Conservation (phyloP, 257 asterid genomes). For the Nyctanthes arbortristis region DNA sequence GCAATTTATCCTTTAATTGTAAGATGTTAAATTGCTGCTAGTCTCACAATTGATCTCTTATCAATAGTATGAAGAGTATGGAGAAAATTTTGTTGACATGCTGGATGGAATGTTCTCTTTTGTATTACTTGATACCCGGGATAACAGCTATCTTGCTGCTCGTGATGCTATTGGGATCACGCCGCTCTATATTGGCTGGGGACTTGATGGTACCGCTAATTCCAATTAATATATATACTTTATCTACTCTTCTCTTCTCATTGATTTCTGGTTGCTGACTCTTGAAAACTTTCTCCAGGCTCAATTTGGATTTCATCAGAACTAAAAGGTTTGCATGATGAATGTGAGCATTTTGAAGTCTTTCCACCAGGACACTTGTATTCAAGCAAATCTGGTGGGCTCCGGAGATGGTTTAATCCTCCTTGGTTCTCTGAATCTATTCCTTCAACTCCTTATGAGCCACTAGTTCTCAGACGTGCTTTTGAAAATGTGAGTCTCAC, state of each 20-base stretch:
- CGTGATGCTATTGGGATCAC: slow-evolving; percentile 98
- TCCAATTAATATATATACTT: not conserved
- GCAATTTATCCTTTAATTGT: not conserved
- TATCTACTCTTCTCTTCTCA: not conserved
- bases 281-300: slow-evolving; percentile 41
- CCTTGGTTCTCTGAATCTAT: slow-evolving; percentile 81
- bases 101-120: slow-evolving; percentile 96
- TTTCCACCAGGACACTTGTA: slow-evolving; percentile 94
- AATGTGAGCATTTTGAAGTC: slow-evolving; percentile 87
- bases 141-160: slow-evolving; percentile 83
- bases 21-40: not conserved
- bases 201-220: slow-evolving; percentile 71
- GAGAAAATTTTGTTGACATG: slow-evolving; percentile 87
- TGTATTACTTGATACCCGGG: slow-evolving; percentile 83
- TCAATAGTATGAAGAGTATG: slow-evolving; percentile 85
- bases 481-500: slow-evolving; percentile 68
- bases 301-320: slow-evolving; percentile 95
- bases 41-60: not conserved
- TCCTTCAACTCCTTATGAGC: slow-evolving; percentile 90
- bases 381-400: slow-evolving; percentile 74
- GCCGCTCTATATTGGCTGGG: slow-evolving; percentile 94
- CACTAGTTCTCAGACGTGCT: slow-evolving; percentile 71
- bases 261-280: not conserved
- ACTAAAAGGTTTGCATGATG: slow-evolving; percentile 81
- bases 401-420: slow-evolving; percentile 90